Evolutionary conservation across 305 asterid species (phyloP).

Genomic region (Ilex paraguariensis): DNA sequence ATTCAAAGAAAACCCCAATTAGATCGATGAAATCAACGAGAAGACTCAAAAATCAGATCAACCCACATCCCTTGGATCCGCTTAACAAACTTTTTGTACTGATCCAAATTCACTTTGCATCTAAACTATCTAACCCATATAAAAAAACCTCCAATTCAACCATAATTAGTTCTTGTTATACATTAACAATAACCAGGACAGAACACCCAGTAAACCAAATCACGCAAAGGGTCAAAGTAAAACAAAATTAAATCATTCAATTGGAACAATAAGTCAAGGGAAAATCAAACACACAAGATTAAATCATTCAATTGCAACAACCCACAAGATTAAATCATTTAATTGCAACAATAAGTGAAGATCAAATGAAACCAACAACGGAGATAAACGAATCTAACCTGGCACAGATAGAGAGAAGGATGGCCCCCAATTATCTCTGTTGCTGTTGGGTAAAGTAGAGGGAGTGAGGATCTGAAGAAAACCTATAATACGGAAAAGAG

Average conservation of each 20-base stretch:
- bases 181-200: conserved; percentile 25
- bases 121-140: conserved; percentile 12
- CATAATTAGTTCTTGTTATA: conserved; percentile 2
- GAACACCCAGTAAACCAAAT: conserved; percentile 10
- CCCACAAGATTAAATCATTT: no score
- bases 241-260: not conserved
- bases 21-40: no score
- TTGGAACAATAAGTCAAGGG: no score
- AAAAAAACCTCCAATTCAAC: conserved; percentile 17
- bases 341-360: no score
- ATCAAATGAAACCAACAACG: no score
- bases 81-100: conserved; percentile 12
- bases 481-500: not conserved
- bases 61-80: not conserved
- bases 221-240: not conserved
- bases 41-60: no score
- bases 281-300: no score
- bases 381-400: no score
- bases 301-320: no score
- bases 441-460: conserved; percentile 4
- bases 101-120: conserved; percentile 8
- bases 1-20: no score
- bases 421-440: conserved; percentile 11
- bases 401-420: conserved; percentile 27
- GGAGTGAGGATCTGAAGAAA: conserved; percentile 7